Percentiles rank a stretch among this genome's conserved stretches.
Evolutionary conservation across 352 stramenopile species (phyloP).

Genomic region (Lagenidium giganteum): DNA sequence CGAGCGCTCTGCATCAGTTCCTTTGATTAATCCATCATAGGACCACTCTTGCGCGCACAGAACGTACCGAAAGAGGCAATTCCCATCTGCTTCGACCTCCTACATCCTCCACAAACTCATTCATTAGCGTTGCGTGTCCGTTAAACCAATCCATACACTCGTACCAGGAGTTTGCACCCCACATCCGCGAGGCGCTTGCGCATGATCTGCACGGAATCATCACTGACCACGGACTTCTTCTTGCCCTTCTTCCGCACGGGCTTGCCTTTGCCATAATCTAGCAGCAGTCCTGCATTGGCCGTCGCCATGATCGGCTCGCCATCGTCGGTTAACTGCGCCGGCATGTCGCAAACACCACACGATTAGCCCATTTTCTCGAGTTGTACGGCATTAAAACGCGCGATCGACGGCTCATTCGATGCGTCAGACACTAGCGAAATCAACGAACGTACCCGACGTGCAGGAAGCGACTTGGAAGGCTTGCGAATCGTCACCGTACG

Average conservation of each 20-base stretch:
- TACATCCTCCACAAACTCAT: constrained; percentile 12
- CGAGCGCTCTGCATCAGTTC: constrained; percentile 32
- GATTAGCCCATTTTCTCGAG: too few relatives aligned
- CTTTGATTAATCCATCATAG: neutral
- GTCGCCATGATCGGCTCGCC: too few relatives aligned
- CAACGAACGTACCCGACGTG: too few relatives aligned
- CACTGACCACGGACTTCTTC: constrained; percentile 17
- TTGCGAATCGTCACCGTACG: too few relatives aligned
- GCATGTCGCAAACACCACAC: too few relatives aligned
- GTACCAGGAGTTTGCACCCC: constrained; percentile 66
- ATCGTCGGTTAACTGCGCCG: too few relatives aligned
- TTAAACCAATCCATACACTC: neutral
- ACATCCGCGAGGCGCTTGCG: constrained; percentile 41
- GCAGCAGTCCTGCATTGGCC: too few relatives aligned
- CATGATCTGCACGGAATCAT: constrained; percentile 53
- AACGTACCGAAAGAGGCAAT: constrained; percentile 76
- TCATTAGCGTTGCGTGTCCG: neutral
- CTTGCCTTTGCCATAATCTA: constrained; percentile 15
- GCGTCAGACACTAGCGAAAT: too few relatives aligned
- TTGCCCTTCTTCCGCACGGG: constrained; percentile 33
- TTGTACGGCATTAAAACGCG: too few relatives aligned
- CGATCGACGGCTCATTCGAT: too few relatives aligned
- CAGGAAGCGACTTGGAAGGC: too few relatives aligned
- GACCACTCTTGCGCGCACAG: neutral
- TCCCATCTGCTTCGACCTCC: constrained; percentile 77